Evolutionary conservation across 2,329 filamentous ascomycete genomes (phyloP).

Genomic region (Beauveria bassiana): DNA sequence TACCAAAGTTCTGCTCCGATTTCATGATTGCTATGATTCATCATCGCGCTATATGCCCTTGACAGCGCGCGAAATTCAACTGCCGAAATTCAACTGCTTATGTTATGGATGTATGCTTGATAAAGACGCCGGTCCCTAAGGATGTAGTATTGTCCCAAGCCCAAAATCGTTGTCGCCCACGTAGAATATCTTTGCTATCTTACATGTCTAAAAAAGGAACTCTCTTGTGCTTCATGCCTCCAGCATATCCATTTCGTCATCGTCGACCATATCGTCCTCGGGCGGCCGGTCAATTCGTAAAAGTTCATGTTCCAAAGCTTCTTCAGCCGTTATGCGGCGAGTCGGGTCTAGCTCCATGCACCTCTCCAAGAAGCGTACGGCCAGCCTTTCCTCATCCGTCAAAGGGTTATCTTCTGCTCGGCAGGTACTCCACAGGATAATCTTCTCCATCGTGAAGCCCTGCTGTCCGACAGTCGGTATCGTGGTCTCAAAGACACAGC

Average conservation of each 20-base stretch:
- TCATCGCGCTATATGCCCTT: no score
- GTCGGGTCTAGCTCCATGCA: conserved; percentile 72
- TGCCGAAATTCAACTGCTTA: background rate
- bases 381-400: conserved; percentile 60
- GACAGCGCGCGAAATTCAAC: background rate
- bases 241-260: conserved; percentile 49
- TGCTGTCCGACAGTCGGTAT: conserved; percentile 82
- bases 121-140: background rate
- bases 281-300: conserved; percentile 31
- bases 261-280: conserved; percentile 28
- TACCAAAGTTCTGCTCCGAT: background rate
- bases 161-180: background rate
- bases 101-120: background rate
- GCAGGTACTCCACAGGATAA: conserved; percentile 90
- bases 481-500: conserved; percentile 84
- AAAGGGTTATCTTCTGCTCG: conserved; percentile 54
- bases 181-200: conserved; percentile 1
- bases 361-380: conserved; percentile 61
- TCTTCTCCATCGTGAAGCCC: conserved; percentile 85
- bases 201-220: background rate
- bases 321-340: conserved; percentile 64
- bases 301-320: conserved; percentile 69
- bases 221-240: conserved; percentile 19
- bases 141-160: background rate
- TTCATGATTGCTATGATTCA: background rate